Percentiles rank a stretch among this genome's conserved stretches.
Evolutionary conservation across 345 rosid species (phyloP).

Genomic region (Citrus maxima): DNA sequence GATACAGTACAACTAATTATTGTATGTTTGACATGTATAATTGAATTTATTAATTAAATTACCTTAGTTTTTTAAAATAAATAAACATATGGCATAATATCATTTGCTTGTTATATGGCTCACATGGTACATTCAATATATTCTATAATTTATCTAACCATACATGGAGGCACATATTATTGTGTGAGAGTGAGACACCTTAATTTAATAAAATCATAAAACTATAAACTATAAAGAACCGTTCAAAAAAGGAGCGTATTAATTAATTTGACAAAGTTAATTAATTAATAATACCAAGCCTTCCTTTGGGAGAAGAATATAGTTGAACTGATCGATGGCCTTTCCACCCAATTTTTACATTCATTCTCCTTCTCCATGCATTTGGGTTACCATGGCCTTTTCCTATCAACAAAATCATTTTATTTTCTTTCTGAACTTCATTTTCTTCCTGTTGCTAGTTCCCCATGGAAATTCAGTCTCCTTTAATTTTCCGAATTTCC

Average conservation of each 20-base stretch:
- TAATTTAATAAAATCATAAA: background rate
- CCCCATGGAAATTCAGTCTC: constrained; percentile 30
- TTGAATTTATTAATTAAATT: too few species aligned
- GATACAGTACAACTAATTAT: too few species aligned
- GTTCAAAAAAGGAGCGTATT: background rate
- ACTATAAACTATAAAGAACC: background rate
- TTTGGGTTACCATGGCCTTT: constrained; percentile 7
- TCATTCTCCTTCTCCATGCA: constrained; percentile 4
- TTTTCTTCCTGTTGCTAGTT: constrained; percentile 2
- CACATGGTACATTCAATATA: accelerated
- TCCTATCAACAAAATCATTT: background rate
- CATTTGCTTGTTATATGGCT: too few species aligned
- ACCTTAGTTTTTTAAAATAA: too few species aligned
- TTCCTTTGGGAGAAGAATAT: background rate
- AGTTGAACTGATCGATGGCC: background rate
- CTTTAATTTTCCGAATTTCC: constrained; percentile 39
- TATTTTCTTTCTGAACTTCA: background rate
- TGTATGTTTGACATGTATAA: too few species aligned
- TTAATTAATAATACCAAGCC: background rate
- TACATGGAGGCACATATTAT: background rate
- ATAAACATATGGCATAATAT: too few species aligned
- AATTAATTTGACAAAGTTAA: background rate
- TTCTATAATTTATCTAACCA: accelerated
- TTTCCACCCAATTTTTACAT: background rate
- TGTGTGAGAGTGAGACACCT: background rate